Evolutionary conservation across 2,329 filamentous ascomycete genomes (phyloP).

Genomic region (Aspergillus flavus): DNA sequence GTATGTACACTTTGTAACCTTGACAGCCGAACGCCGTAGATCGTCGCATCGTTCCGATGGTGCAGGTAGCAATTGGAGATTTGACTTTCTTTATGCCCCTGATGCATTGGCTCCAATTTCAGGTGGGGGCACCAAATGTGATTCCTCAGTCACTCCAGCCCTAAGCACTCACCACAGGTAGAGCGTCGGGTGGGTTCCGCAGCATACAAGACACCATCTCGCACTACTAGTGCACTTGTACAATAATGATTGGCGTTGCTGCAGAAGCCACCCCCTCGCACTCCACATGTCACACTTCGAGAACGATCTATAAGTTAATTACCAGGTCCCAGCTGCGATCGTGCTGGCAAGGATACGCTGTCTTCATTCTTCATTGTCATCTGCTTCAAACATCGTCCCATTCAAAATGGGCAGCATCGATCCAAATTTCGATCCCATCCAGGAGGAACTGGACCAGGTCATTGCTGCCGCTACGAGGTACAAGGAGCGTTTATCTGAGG

Average conservation of each 20-base stretch:
- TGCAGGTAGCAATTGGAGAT: neutral
- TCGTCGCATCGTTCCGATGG: neutral
- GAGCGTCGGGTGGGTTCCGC: neutral
- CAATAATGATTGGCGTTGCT: neutral
- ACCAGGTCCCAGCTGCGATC: neutral
- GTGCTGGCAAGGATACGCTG: neutral
- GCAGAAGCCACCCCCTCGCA: neutral
- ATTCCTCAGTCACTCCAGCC: neutral
- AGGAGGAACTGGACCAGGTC: constrained; percentile 12
- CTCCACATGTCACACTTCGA: neutral
- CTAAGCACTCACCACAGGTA: neutral
- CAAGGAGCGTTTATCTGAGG: neutral
- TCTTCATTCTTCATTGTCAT: neutral
- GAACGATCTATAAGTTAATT: neutral
- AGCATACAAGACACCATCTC: neutral
- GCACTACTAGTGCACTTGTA: neutral
- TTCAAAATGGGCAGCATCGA: neutral
- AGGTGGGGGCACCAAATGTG: neutral
- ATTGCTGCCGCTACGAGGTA: constrained; percentile 4
- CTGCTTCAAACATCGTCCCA: neutral
- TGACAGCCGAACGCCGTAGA: neutral
- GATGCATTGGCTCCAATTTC: neutral
- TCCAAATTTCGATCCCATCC: constrained; percentile 1
- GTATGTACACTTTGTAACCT: neutral
- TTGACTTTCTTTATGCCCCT: neutral